Evolutionary conservation across 2,329 filamentous ascomycete species (phyloP).

Genomic region (Ophiostoma sp.): DNA sequence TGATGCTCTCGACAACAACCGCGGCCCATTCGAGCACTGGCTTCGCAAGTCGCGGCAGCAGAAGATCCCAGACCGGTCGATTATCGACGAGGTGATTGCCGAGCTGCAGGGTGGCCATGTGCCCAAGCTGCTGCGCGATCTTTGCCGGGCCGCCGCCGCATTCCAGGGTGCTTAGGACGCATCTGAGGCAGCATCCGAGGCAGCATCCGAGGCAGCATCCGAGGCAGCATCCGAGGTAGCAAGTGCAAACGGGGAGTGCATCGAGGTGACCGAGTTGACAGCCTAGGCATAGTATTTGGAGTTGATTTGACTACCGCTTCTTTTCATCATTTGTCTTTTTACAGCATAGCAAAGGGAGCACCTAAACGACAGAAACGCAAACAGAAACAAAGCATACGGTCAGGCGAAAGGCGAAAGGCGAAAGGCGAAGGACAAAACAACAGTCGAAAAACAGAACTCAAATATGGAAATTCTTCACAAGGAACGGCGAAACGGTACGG

Average conservation of each 20-base stretch:
- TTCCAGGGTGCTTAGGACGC: constrained; percentile 25
- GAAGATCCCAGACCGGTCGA: constrained; percentile 32
- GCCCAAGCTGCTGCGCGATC: constrained; percentile 30
- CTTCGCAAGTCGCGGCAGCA: constrained; percentile 39
- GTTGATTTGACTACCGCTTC: background rate
- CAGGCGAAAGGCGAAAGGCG: background rate
- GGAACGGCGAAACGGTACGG: too few species aligned
- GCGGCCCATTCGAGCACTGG: constrained; percentile 46
- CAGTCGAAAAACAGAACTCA: background rate
- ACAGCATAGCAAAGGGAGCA: background rate
- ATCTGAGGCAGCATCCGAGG: background rate
- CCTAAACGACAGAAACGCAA: background rate
- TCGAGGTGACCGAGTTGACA: background rate
- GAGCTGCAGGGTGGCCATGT: constrained; percentile 36
- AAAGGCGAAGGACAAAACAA: background rate
- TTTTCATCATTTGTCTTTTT: background rate
- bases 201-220: background rate
- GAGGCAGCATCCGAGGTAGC: background rate
- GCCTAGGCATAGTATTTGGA: background rate
- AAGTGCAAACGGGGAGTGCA: background rate
- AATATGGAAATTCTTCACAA: too few species aligned
- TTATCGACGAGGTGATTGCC: constrained; percentile 37
- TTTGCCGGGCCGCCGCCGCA: constrained; percentile 31
- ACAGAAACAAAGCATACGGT: constrained; percentile 1
- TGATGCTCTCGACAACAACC: constrained; percentile 39